Evolutionary conservation across 2,329 filamentous ascomycete species (phyloP).

Genomic region (Berkeleyomyces rouxiae): DNA sequence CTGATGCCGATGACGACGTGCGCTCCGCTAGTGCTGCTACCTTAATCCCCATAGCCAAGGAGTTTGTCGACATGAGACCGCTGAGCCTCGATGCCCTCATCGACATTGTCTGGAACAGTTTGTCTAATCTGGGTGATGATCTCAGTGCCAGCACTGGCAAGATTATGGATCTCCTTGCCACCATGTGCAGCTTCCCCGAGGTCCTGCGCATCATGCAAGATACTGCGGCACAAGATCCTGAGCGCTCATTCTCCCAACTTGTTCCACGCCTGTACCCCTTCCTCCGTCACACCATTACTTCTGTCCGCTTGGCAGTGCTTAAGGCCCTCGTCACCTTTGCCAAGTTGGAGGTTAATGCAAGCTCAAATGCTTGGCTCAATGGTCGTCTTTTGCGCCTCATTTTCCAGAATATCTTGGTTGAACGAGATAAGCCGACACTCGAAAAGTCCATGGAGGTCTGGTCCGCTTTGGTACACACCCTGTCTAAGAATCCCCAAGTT

Average conservation of each 20-base stretch:
- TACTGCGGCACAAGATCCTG: constrained; percentile 66
- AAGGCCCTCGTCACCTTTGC: constrained; percentile 88
- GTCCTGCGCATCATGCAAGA: constrained; percentile 87
- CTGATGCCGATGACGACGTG: constrained; percentile 85
- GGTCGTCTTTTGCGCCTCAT: constrained; percentile 75
- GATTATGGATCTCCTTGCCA: constrained; percentile 95
- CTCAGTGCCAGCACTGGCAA: constrained; percentile 92
- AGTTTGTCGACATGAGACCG: constrained; percentile 77
- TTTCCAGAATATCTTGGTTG: constrained; percentile 90
- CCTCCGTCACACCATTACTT: constrained; percentile 90
- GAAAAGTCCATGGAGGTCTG: constrained; percentile 76
- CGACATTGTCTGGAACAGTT: constrained; percentile 90
- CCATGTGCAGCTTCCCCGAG: constrained; percentile 84
- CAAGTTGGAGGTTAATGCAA: constrained; percentile 65
- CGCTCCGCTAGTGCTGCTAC: constrained; percentile 96
- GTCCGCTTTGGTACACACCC: constrained; percentile 55
- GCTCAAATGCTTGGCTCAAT: constrained; percentile 54
- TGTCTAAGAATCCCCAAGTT: constrained; percentile 46
- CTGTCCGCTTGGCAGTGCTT: constrained; percentile 80
- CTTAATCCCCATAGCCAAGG: constrained; percentile 84
- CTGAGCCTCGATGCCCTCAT: constrained; percentile 65
- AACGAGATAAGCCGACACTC: constrained; percentile 71
- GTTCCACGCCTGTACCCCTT: constrained; percentile 93
- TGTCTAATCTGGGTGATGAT: constrained; percentile 93
- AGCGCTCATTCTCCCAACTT: constrained; percentile 79